These are phyloP conservation scores for Aspergillus sp. DNA, from an alignment of 2,329 filamentous ascomycete species.

Conservation along the genomic window DNA sequence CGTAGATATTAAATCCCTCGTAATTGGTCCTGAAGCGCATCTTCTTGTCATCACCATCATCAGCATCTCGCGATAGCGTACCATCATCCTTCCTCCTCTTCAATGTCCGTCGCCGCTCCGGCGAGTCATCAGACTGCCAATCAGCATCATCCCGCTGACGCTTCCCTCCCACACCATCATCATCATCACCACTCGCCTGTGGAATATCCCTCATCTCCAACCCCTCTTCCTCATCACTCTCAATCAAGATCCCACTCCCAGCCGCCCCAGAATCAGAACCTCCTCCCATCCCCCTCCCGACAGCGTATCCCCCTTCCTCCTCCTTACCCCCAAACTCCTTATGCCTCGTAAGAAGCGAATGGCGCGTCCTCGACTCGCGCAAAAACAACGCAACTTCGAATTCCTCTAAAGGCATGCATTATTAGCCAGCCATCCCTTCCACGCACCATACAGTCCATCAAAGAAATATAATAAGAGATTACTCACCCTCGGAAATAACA, in stretches of 20 bases:
- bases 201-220: slow-evolving; percentile 61
- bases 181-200: slow-evolving; percentile 36
- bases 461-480: too few relatives aligned
- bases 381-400: slow-evolving; percentile 96
- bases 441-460: too few relatives aligned
- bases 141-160: slow-evolving; percentile 13
- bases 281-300: neutral
- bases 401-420: slow-evolving; percentile 63
- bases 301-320: slow-evolving; percentile 28
- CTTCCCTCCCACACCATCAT: slow-evolving; percentile 8
- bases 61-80: slow-evolving; percentile 39
- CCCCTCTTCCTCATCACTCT: slow-evolving; percentile 57
- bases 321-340: slow-evolving; percentile 74
- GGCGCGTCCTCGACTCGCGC: slow-evolving; percentile 79
- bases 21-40: slow-evolving; percentile 82
- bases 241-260: slow-evolving; percentile 55
- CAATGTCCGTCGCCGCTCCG: slow-evolving; percentile 14
- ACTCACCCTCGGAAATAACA: slow-evolving; percentile 73
- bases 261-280: slow-evolving; percentile 16
- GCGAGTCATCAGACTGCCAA: slow-evolving; percentile 16
- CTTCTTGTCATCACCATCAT: slow-evolving; percentile 77
- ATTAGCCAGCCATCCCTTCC: slow-evolving; percentile 1
- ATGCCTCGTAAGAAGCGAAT: slow-evolving; percentile 82
- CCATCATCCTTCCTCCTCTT: slow-evolving; percentile 40
- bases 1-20: slow-evolving; percentile 94